These are phyloP conservation scores for Leptomonas seymouri DNA, from an alignment of 208 protist species.

Conservation along the genomic window DNA sequence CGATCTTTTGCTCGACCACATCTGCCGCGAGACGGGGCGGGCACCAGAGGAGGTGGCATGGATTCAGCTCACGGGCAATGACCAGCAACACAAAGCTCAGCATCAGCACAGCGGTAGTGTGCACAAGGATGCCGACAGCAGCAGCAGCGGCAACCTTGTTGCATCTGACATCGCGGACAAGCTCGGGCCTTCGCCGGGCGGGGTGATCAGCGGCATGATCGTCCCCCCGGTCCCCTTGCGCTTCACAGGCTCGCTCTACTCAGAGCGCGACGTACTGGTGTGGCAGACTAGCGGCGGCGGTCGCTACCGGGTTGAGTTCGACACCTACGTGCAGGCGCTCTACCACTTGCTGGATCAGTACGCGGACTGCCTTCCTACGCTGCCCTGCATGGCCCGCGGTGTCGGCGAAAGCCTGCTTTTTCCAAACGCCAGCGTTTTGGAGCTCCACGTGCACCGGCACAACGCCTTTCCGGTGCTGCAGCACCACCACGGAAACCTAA, in stretches of 20 bases:
- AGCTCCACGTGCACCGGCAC: constrained; percentile 67
- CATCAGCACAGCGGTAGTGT: no score
- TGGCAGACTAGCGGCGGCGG: constrained; percentile 68
- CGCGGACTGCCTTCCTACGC: constrained; percentile 38
- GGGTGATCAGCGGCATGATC: background rate
- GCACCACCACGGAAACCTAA: constrained; percentile 84
- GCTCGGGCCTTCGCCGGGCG: background rate
- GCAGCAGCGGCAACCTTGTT: background rate
- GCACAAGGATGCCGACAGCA: background rate
- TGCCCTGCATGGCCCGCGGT: constrained; percentile 25
- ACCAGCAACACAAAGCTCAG: no score
- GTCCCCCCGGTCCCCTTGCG: constrained; percentile 23
- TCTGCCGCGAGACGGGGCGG: constrained; percentile 39
- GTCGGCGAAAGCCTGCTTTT: constrained; percentile 44
- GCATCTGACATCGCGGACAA: constrained; percentile 16
- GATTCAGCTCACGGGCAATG: constrained; percentile 17
- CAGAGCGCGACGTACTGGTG: constrained; percentile 42
- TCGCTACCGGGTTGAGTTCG: constrained; percentile 83
- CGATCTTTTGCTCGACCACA: constrained; percentile 54
- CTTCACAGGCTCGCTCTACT: constrained; percentile 48
- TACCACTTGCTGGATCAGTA: constrained; percentile 82
- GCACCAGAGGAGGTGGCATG: constrained; percentile 30
- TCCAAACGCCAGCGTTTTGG: constrained; percentile 49
- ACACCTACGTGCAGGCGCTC: constrained; percentile 81
- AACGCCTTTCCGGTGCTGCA: constrained; percentile 64